Percentiles rank a stretch among this genome's conserved stretches.
Evolutionary conservation across 768 basidiomycete genomes (phyloP).

Genomic region (Trametes elegans): DNA sequence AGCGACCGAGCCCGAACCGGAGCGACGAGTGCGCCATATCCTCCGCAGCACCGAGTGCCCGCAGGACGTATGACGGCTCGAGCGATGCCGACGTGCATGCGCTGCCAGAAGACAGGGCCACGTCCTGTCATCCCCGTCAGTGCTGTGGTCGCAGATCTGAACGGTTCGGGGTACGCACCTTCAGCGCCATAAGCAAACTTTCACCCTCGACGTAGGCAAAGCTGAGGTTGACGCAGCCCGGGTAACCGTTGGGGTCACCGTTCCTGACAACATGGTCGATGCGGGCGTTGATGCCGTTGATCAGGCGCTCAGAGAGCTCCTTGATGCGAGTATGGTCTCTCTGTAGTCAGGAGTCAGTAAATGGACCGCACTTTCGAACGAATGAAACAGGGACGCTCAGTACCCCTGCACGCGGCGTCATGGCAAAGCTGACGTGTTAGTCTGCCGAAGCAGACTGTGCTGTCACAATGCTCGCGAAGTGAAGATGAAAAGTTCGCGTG

Average conservation of each 20-base stretch:
- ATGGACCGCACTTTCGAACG: conserved; percentile 25
- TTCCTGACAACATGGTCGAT: conserved; percentile 94
- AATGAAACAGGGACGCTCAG: conserved; percentile 49
- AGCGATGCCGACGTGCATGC: conserved; percentile 98
- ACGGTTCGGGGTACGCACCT: conserved; percentile 46
- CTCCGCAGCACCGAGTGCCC: conserved; percentile 94
- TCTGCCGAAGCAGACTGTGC: conserved; percentile 39
- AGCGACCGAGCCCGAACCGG: conserved; percentile 96
- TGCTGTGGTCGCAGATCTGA: not conserved
- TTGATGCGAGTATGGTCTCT: conserved; percentile 76
- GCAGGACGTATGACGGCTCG: conserved; percentile 96
- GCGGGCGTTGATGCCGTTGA: conserved; percentile 74
- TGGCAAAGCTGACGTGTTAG: conserved; percentile 47
- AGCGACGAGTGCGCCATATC: conserved; percentile 99
- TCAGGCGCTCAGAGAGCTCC: conserved; percentile 74
- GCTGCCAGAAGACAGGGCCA: conserved; percentile 96
- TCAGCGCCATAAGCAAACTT: conserved; percentile 95
- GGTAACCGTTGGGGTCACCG: conserved; percentile 88
- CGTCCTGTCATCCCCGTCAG: conserved; percentile 55
- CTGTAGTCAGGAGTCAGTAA: conserved; percentile 41
- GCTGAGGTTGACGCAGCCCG: conserved; percentile 93
- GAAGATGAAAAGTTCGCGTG: conserved; percentile 23
- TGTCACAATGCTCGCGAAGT: conserved; percentile 28
- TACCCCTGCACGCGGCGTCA: conserved; percentile 89
- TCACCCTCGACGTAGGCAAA: conserved; percentile 98